Base-by-base conservation (phyloP, 2,329 filamentous ascomycete genomes). In the Fusarium sp. region DNA sequence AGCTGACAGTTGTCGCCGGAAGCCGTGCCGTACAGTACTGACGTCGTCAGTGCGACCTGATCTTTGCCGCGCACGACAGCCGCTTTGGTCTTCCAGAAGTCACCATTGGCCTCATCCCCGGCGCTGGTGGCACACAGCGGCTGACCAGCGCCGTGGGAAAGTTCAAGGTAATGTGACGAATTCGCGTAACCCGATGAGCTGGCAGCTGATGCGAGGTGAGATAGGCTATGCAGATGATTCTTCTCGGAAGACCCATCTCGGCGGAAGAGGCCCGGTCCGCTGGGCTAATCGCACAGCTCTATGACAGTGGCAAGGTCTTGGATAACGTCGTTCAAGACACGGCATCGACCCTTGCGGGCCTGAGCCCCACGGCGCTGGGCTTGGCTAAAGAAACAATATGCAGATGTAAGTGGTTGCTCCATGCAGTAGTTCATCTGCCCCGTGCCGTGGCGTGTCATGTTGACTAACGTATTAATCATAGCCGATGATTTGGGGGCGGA, bases 1-100 rank as follows among this genome's bases (percentile, higher is more conserved):
- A 36, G 47, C 24, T 46, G 40, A 33, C 28, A 31, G 28, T 31
- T 31, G 28, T 31, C 15, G 45, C 45, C 40, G 62, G 53, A 46
- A 54, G 22, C 57, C 61, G 54, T 38, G 34, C 10, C 17, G 53
- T 53, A 19, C 31, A 39, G 53, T 51, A n/a, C 24, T 43, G 34
- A 40, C n/a, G 3, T 38, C 36, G 10, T 31, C 34, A 81, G 79
- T 82, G 80, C 54, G 80, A 82, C 62, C 70, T 82, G 39, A 80
- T 82, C 53, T 77, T 80, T 47, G 77, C 79, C 15, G 77, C 80
- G 31, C 70, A 74, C 15, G 70, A 66, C 49, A 76, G 78, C 57
- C 77, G 76, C n/a, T 81, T 82, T 57, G 79, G 79, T 2, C 73
- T 82, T 28, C 80, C 80, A 17, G 80, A 82, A 62, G 79, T 81